Conservation (phyloP, 73 alveolate species). For the Durusdinium trenchii region DNA sequence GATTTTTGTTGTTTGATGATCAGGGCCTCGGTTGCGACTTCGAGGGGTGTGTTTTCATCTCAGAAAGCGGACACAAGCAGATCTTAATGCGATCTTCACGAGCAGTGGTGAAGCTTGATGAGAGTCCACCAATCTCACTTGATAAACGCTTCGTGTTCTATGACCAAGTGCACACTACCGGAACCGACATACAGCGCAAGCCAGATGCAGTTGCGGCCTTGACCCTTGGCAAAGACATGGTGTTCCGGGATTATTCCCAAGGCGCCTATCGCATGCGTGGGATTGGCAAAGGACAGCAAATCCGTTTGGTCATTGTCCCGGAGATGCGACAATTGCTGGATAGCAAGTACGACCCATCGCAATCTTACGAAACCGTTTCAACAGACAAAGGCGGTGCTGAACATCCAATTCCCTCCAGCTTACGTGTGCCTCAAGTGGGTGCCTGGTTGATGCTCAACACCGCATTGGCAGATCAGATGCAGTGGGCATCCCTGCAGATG, state of each 20-base stretch:
- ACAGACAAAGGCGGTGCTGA: neutral
- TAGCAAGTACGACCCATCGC: neutral
- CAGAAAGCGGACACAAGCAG: constrained; percentile 78
- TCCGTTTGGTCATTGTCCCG: neutral
- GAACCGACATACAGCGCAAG: constrained; percentile 71
- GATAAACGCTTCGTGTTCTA: constrained; percentile 76
- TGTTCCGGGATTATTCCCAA: no score
- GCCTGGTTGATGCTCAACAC: neutral
- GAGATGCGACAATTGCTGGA: neutral
- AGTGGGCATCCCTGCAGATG: neutral
- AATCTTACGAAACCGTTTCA: neutral
- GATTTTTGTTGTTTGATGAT: constrained; percentile 10
- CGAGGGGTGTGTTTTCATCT: constrained; percentile 89
- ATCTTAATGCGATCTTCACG: constrained; percentile 24
- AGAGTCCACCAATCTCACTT: neutral
- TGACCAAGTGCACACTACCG: constrained; percentile 91
- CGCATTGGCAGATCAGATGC: neutral
- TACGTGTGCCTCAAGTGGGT: neutral
- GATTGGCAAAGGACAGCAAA: no score
- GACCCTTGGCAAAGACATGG: constrained; percentile 16
- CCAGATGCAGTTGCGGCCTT: constrained; percentile 17
- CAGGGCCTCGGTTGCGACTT: constrained; percentile 44
- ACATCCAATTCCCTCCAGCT: neutral
- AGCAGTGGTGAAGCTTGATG: neutral
- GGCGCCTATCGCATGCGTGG: no score